Base-by-base conservation (phyloP, 345 rosid species). In the Melaleuca alternifolia region DNA sequence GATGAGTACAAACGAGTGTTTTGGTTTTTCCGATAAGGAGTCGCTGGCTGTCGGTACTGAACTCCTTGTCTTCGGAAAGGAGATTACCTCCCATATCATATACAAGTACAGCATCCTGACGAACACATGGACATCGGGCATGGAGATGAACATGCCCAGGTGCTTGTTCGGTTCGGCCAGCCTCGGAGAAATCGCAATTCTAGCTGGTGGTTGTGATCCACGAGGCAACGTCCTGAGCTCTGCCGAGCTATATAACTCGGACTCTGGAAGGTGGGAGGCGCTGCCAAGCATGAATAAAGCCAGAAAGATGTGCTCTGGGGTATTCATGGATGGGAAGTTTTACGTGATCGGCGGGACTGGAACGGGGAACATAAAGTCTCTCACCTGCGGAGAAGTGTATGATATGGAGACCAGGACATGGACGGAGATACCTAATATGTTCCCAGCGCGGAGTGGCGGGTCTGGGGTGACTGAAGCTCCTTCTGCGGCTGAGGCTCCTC, bases 101-200 rank as follows among this genome's bases (percentile, higher is more conserved):
- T 92, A 90, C 89, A 93, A 87, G 87, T 95, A 94, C 77, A 93
- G 92, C 90, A 87, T 91, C 76, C 85, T 92, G 86, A 93, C 91
- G 0, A 92, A 93, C 86, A 87, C 91, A 5, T 93, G 95, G 96
- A 88, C 94, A n/a, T 85, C 82, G 7, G 94, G 92, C 71, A 90
- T 75, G 88, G 57, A 50, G 41, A 91, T 94, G 96, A 90, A 94
- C 84, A 86, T 90, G 50, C 94, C 97, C 5, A 91, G 99, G 82
- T 96, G 96, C 87, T 89, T 97, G 90, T 97, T 97, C 82, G 99
- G 91, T 12, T 94, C 98, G 2, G 96, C 95, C 54, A 93, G 95
- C 84, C 86, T 91, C 0, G 96, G 98, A 5, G 92, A 90, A 85
- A 93, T 92, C 6, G 96, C 93, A 30, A 93, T 96, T 89, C 33